Conservation (phyloP, 257 asterid species). For the Lithospermum erythrorhizon region DNA sequence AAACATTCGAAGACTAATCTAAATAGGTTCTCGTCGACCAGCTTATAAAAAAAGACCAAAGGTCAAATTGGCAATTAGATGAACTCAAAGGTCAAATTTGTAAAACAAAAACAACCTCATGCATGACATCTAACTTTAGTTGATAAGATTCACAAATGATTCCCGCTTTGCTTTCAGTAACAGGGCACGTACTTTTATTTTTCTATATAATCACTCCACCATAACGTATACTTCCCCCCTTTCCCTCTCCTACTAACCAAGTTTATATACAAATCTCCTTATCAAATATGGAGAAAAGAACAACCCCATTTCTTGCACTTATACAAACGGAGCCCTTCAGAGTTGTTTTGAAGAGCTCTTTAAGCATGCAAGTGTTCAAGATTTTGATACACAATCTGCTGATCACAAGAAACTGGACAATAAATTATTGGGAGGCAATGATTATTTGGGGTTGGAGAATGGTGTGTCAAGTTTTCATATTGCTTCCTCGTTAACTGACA, state of each 20-base stretch:
- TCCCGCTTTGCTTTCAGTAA: conserved; percentile 13
- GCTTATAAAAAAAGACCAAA: background rate
- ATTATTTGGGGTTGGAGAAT: background rate
- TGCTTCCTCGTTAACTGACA: background rate
- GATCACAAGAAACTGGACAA: conserved; percentile 17
- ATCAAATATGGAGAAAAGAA: conserved; percentile 18
- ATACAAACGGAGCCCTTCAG: conserved; percentile 49
- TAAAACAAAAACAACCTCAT: background rate
- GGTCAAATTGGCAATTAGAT: background rate
- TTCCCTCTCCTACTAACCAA: conserved; percentile 12
- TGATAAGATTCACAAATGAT: conserved; percentile 29
- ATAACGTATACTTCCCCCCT: conserved; percentile 11
- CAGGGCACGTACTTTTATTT: conserved; percentile 15
- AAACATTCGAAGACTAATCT: no score
- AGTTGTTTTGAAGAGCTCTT: conserved; percentile 45
- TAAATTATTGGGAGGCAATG: conserved; percentile 12
- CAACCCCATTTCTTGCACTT: conserved; percentile 20
- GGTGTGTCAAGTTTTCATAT: background rate
- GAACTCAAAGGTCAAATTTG: conserved; percentile 10
- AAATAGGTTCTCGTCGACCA: no score
- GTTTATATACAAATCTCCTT: conserved; percentile 13
- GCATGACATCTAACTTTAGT: conserved; percentile 16
- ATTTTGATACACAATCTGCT: conserved; percentile 13
- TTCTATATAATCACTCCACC: conserved; percentile 21
- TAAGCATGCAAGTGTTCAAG: conserved; percentile 12